Percentiles rank a stretch among this genome's conserved stretches.
These are phyloP conservation scores for Rheum nobile DNA, from an alignment of 148 eudicot species.

Conservation along the genomic window DNA sequence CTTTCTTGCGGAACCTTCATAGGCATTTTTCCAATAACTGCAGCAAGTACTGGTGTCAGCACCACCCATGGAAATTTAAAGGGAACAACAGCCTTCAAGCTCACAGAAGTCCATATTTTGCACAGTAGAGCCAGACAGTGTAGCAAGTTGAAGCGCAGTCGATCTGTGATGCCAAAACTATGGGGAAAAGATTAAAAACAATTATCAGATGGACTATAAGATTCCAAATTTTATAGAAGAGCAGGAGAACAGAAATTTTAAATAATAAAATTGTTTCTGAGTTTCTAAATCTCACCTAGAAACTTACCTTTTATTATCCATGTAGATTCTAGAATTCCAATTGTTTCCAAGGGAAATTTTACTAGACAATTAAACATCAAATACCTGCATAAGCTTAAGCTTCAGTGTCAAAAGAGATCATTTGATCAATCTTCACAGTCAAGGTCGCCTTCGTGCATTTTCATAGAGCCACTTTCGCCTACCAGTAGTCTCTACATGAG, in stretches of 20 bases:
- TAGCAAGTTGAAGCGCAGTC: neutral
- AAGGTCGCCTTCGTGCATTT: neutral
- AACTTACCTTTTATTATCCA: neutral
- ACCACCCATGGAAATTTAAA: neutral
- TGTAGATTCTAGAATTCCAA: neutral
- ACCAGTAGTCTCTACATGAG: constrained; percentile 84
- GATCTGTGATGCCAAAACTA: neutral
- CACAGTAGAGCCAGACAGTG: neutral
- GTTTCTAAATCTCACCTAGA: neutral
- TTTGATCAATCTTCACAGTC: neutral
- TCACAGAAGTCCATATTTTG: neutral
- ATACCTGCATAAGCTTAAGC: neutral
- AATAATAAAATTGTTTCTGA: neutral
- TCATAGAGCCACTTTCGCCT: neutral
- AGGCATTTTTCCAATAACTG: neutral
- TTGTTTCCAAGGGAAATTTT: neutral
- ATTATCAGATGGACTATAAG: neutral
- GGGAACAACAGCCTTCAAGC: neutral
- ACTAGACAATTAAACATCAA: neutral
- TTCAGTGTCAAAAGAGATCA: neutral
- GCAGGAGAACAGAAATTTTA: neutral
- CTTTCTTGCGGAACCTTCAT: neutral
- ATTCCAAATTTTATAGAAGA: neutral
- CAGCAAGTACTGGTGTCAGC: neutral
- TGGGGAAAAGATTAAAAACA: neutral